Evolutionary conservation across 75 land plant species (phyloP), one percentile per base, ranked within the genome.

Genomic region (Ceratopteris richardii): DNA sequence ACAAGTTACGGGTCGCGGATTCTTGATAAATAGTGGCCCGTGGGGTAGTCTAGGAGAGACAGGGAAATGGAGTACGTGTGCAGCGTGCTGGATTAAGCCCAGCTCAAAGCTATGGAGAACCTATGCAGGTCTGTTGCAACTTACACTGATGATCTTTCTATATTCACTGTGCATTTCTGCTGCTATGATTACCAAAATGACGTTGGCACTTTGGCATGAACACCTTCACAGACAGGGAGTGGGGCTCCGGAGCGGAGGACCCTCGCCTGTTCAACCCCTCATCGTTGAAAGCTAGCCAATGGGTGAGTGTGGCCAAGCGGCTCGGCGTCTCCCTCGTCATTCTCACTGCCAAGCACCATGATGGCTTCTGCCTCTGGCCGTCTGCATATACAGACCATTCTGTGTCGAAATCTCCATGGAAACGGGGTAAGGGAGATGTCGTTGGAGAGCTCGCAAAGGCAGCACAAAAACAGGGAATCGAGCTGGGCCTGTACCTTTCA

Each of bases 141-240:
- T n/a, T n/a, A n/a, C n/a, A n/a, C n/a, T n/a, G n/a, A n/a, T n/a
- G n/a, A n/a, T n/a, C n/a, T n/a, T n/a, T n/a, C n/a, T n/a, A n/a
- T n/a, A n/a, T n/a, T n/a, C n/a, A n/a, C n/a, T n/a, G n/a, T n/a
- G n/a, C n/a, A n/a, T n/a, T n/a, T n/a, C n/a, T n/a, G n/a, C n/a
- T n/a, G n/a, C n/a, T n/a, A n/a, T n/a, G n/a, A n/a, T n/a, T n/a
- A n/a, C n/a, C n/a, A n/a, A n/a, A n/a, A n/a, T n/a, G n/a, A n/a
- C n/a, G n/a, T n/a, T n/a, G n/a, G n/a, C 98, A 93, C 74, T 93
- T 93, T 66, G 98, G 98, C 33, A 57, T 85, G 64, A 93, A 93
- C 87, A 93, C 98, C 65, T 93, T 82, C 89, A 83, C 96, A 18
- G 83, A 83, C 67, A 73, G 78, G 50, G 98, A 93, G 30, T 83